Base-by-base conservation (phyloP, 2,329 filamentous ascomycete species). In the Fusarium concolor region DNA sequence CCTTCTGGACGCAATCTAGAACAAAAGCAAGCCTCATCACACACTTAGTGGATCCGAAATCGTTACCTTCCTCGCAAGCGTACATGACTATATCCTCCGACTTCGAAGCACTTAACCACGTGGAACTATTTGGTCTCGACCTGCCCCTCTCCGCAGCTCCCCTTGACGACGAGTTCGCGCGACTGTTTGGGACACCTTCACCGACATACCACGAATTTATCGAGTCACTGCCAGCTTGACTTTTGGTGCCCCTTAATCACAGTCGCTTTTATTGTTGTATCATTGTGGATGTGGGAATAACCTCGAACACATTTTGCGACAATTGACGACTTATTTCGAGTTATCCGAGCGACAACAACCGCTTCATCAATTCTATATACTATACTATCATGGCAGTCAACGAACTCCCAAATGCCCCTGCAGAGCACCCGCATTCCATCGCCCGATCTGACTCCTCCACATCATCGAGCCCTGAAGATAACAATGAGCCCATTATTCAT, bases 401-500 rank as follows among this genome's bases (percentile, higher is more conserved):
- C 65, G 75, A 76, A 29, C 42, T 52, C 15, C 71, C 66, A 26
- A 71, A 71, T 28, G 60, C 65, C 57, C 68, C 59, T 62, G 61
- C 63, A 38, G 67, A 57, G 56, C 76, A 76, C 42, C 64, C 64
- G 47, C 74, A 76, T 53, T 70, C 76, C n/a, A 80, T 81, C 49
- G 77, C 77, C 44, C 78, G 79, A 53, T 81, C 79, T 41, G 76
- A 79, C 44, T 80, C 79, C 1, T 78, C 78, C 10, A 44, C 60
- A 5, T 53, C 65, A 6, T 79, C 78, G 17, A 72, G 74, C 8
- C 70, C 75, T 5, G 78, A 76, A n/a, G 77, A 80, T n/a, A 73
- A 75, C 66, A 75, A 77, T 56, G 79, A 80, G 20, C 71, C 76
- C 44, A 71, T 77, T 26, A 83, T 87, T 28, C 83, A 86, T 61